Evolutionary conservation across 1,284 basidiomycete species (phyloP), one percentile per base, ranked within the genome.

Genomic region (Macrocystidia cucumis): DNA sequence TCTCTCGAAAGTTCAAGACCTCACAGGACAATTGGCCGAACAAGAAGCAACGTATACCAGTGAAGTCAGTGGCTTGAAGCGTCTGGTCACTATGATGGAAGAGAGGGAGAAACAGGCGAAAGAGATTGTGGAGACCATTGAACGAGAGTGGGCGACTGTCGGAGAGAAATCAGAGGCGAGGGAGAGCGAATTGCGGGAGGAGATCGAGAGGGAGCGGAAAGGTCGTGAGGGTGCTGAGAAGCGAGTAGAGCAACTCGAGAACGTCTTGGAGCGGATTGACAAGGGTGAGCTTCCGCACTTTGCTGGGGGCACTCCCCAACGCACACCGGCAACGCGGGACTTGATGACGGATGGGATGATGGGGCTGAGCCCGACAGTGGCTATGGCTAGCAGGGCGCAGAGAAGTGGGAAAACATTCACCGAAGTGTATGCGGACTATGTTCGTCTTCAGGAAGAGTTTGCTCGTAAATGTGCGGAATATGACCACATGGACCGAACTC

Each of bases 351-450:
- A 78, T 24, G 66, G 67, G 6, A 72, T 82, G 58, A 60, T 79
- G 50, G 72, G 74, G 25, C 58, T 91, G 13, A 88, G 83, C 50
- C 89, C 91, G 1, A 88, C 91, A 0, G 83, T 93, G 6, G 81
- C 84, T 0, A 79, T 96, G 59, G 89, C 84, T 3, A 78, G 78
- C 53, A 76, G 72, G 42, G 72, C 83, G 17, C 87, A 89, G 58
- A 74, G 70, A 52, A 72, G 67, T 19, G 91, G 91, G 13, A 87
- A 86, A 66, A 84, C 81, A 2, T 91, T 92, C 59, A 92, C 90
- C 0, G 83, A 92, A 52, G 78, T 95, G 11, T 95, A 93, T 52
- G 72, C 83, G n/a, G 87, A 91, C 46, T 87, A 88, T 46, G 78
- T 91, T 30, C 72, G 77, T 37, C 72, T 93, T 32, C 84, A 96